These are phyloP conservation scores for Arthrinium puccinioides DNA, from an alignment of 2,329 filamentous ascomycete genomes.

Conservation along the genomic window DNA sequence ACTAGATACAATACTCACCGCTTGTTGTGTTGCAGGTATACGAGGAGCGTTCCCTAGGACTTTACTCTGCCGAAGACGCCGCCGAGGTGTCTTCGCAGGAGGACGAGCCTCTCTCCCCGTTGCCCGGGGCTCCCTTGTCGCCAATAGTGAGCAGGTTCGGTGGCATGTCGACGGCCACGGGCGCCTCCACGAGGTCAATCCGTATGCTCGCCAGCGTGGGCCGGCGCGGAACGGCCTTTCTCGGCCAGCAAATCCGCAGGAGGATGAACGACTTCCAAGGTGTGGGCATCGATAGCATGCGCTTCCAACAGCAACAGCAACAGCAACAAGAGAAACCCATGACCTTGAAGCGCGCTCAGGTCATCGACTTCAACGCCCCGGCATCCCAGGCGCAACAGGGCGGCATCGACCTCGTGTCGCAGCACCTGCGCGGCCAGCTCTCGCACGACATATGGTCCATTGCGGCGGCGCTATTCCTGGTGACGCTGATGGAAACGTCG, in stretches of 20 bases:
- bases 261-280: slow-evolving; percentile 15
- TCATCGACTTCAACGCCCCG: slow-evolving; percentile 6
- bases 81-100: slow-evolving; percentile 1
- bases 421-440: slow-evolving; percentile 81
- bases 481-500: slow-evolving; percentile 79
- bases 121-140: not conserved
- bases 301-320: not conserved
- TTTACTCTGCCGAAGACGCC: slow-evolving; percentile 23
- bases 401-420: slow-evolving; percentile 1
- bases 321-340: slow-evolving; percentile 4
- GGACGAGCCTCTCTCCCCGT: slow-evolving; percentile 1
- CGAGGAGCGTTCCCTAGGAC: slow-evolving; percentile 49
- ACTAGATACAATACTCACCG: not conserved
- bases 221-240: slow-evolving; percentile 4
- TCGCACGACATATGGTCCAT: slow-evolving; percentile 98
- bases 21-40: slow-evolving; percentile 31
- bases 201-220: slow-evolving; percentile 1
- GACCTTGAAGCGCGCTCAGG: slow-evolving; percentile 9
- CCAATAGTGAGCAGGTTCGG: not conserved
- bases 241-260: slow-evolving; percentile 9
- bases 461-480: slow-evolving; percentile 86
- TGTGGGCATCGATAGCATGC: slow-evolving; percentile 9
- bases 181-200: slow-evolving; percentile 1
- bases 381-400: slow-evolving; percentile 1
- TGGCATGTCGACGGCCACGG: slow-evolving; percentile 4